These are phyloP conservation scores for Candida silvatica DNA, from an alignment of 805 yeast species.

Conservation along the genomic window DNA sequence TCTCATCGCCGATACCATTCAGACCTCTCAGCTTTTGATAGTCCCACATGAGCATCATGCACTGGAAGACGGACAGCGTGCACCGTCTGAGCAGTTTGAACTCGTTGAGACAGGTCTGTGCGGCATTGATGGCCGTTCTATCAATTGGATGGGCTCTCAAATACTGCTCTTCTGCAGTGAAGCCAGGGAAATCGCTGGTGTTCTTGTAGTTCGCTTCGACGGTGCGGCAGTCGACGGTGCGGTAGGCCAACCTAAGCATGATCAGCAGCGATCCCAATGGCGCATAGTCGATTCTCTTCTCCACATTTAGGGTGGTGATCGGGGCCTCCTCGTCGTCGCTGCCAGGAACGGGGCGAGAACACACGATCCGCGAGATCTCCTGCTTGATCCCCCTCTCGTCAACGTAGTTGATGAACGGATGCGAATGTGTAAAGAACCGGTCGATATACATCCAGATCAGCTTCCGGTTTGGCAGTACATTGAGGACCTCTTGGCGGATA, in stretches of 20 bases:
- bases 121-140: conserved; percentile 30
- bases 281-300: conserved; percentile 40
- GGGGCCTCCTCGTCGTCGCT: conserved; percentile 3
- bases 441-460: conserved; percentile 37
- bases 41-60: conserved; percentile 40
- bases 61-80: conserved; percentile 44
- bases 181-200: conserved; percentile 5
- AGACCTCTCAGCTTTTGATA: conserved; percentile 41
- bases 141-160: conserved; percentile 38
- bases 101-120: conserved; percentile 47
- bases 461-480: conserved; percentile 33
- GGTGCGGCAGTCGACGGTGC: too few species aligned
- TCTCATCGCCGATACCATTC: conserved; percentile 50
- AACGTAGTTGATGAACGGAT: conserved; percentile 39
- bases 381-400: conserved; percentile 28
- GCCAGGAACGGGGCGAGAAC: too few species aligned
- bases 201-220: conserved; percentile 9
- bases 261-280: conserved; percentile 36
- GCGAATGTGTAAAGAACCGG: conserved; percentile 34
- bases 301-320: conserved; percentile 25
- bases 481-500: too few species aligned
- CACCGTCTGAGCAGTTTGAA: conserved; percentile 41
- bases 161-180: conserved; percentile 21
- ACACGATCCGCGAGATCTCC: conserved; percentile 27
- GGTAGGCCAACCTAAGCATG: conserved; percentile 33